These are phyloP conservation scores for Niebla homalea DNA, from an alignment of 495 filamentous ascomycete species.

Conservation along the genomic window DNA sequence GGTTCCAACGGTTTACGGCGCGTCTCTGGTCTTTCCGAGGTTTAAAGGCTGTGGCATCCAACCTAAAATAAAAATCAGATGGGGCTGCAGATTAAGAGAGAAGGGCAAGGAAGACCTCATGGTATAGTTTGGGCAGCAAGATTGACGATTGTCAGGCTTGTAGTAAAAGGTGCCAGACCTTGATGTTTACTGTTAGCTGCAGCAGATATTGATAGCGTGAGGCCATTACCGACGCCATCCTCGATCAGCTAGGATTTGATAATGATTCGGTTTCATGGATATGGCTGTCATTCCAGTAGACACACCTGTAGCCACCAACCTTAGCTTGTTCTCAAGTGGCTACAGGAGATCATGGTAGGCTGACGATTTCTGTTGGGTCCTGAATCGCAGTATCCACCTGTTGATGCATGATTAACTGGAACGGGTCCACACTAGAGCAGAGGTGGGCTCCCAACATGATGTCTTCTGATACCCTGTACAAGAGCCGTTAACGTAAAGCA, in stretches of 20 bases:
- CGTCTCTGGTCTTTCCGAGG: conserved; percentile 73
- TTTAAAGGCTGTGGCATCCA: conserved; percentile 58
- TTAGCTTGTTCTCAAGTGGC: not conserved
- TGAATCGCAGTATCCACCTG: conserved; percentile 36
- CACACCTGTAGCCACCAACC: conserved; percentile 41
- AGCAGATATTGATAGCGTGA: not conserved
- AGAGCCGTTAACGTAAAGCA: conserved; percentile 1
- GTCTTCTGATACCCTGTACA: conserved; percentile 13
- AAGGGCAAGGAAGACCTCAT: conserved; percentile 44
- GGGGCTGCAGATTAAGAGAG: not conserved
- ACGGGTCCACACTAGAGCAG: not conserved
- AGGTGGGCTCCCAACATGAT: not conserved
- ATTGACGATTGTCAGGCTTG: conserved; percentile 67
- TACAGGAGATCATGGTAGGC: conserved; percentile 8
- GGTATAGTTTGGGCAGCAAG: conserved; percentile 94
- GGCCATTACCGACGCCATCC: conserved; percentile 70
- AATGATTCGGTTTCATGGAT: conserved; percentile 55
- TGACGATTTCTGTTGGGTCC: conserved; percentile 8
- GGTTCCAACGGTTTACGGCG: conserved; percentile 82
- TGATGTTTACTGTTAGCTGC: conserved; percentile 13
- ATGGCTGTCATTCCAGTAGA: conserved; percentile 67
- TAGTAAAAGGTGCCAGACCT: conserved; percentile 77
- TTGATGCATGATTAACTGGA: not conserved
- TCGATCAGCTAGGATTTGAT: conserved; percentile 70
- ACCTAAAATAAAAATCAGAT: conserved; percentile 25